These are phyloP conservation scores for Coniochaeta prunicola DNA, from an alignment of 2,329 filamentous ascomycete species.

Conservation along the genomic window DNA sequence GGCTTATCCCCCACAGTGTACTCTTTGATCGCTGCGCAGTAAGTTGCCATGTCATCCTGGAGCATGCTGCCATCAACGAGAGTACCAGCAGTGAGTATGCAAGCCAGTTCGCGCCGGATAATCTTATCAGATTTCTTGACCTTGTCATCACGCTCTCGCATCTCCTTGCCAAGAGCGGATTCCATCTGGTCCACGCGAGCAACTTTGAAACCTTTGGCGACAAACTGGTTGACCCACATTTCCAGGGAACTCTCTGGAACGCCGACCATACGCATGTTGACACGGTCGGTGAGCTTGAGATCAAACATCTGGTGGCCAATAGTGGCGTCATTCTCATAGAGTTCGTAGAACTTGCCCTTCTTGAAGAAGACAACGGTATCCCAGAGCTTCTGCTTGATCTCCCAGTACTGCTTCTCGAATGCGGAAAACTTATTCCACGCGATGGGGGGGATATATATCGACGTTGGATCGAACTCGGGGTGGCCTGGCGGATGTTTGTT, in stretches of 20 bases:
- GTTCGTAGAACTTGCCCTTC: slow-evolving; percentile 98
- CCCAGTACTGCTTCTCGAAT: slow-evolving; percentile 98
- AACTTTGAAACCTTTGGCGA: slow-evolving; percentile 96
- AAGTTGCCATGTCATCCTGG: slow-evolving; percentile 95
- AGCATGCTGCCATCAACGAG: slow-evolving; percentile 95
- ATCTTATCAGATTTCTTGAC: slow-evolving; percentile 78
- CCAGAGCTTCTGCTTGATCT: slow-evolving; percentile 97
- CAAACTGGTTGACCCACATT: slow-evolving; percentile 96
- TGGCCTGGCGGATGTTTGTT: slow-evolving; percentile 72
- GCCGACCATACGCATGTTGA: slow-evolving; percentile 99
- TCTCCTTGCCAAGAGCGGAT: slow-evolving; percentile 91
- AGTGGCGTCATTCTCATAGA: slow-evolving; percentile 96
- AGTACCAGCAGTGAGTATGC: slow-evolving; percentile 85
- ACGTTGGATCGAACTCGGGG: slow-evolving; percentile 85
- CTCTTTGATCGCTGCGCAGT: slow-evolving; percentile 92
- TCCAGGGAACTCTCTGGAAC: slow-evolving; percentile 94
- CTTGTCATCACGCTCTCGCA: slow-evolving; percentile 80
- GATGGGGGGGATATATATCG: slow-evolving; percentile 77
- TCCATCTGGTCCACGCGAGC: slow-evolving; percentile 95
- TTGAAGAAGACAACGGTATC: slow-evolving; percentile 99
- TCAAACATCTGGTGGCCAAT: slow-evolving; percentile 96
- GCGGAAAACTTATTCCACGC: slow-evolving; percentile 81
- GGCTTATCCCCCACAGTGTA: slow-evolving; percentile 65
- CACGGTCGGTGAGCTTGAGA: slow-evolving; percentile 91
- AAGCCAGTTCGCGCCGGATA: slow-evolving; percentile 83